phyloP scores from a whole-genome alignment of 805 yeast species.

The Hanseniaspora clermontiae region DNA sequence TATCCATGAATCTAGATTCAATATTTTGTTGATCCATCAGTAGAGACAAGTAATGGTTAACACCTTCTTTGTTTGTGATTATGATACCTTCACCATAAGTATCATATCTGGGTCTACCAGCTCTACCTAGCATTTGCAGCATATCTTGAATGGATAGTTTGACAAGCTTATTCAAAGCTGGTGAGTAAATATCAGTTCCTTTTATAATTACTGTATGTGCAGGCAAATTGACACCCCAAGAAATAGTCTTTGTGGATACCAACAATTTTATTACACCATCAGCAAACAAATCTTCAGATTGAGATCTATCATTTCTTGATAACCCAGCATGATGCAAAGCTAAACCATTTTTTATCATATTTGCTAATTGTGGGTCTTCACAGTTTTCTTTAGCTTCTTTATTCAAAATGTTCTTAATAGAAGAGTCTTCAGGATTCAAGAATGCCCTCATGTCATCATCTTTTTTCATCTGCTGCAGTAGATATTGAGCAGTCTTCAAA shows the following conservation, averaged over 20 bases:
- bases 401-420: conserved; percentile 48
- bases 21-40: conserved; percentile 84
- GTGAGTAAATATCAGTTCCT: conserved; percentile 88
- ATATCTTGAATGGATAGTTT: conserved; percentile 92
- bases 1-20: conserved; percentile 70
- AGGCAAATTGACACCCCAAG: conserved; percentile 95
- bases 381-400: conserved; percentile 48
- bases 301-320: conserved; percentile 54
- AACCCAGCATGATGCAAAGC: conserved; percentile 92
- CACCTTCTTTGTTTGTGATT: conserved; percentile 72
- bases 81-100: conserved; percentile 87
- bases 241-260: conserved; percentile 84
- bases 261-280: conserved; percentile 74
- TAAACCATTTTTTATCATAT: conserved; percentile 55
- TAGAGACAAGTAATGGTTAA: conserved; percentile 81
- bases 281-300: conserved; percentile 76
- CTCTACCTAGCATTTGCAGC: conserved; percentile 94
- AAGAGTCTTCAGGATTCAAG: conserved; percentile 38
- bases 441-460: conserved; percentile 38
- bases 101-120: conserved; percentile 93
- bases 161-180: conserved; percentile 79
- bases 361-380: conserved; percentile 42
- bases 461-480: conserved; percentile 49
- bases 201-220: conserved; percentile 89
- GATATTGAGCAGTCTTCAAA: conserved; percentile 62